phyloP scores from a whole-genome alignment of 164 flowering plant genomes.

The Euptelea pleiosperma region DNA sequence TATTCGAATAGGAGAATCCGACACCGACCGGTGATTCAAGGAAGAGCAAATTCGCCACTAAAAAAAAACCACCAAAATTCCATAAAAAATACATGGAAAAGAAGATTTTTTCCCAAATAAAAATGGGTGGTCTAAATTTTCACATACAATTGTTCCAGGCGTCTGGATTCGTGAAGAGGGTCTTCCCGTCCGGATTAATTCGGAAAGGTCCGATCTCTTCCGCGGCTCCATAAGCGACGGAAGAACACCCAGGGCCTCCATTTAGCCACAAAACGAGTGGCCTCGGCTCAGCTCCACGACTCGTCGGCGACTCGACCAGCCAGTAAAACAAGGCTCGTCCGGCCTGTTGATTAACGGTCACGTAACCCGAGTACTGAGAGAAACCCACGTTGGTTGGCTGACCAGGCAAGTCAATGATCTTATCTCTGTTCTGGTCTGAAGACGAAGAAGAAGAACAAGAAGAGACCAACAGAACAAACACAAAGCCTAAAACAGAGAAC shows the following conservation, averaged over 20 bases:
- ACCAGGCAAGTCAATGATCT: slow-evolving; percentile 67
- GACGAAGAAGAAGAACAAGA: slow-evolving; percentile 17
- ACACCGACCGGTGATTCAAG: slow-evolving; percentile 98
- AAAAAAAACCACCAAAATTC: slow-evolving; percentile 16
- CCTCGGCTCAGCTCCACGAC: slow-evolving; percentile 43
- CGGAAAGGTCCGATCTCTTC: slow-evolving; percentile 93
- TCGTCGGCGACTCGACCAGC: slow-evolving; percentile 73
- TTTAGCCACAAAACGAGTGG: slow-evolving; percentile 94
- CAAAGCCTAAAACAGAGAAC: slow-evolving; percentile 18
- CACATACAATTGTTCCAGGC: slow-evolving; percentile 84
- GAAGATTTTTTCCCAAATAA: neutral
- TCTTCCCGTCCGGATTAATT: slow-evolving; percentile 66
- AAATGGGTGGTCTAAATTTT: too few relatives aligned
- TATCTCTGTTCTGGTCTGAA: slow-evolving; percentile 56
- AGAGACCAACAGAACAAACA: slow-evolving; percentile 14
- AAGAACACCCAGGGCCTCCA: slow-evolving; percentile 98
- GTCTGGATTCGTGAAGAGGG: slow-evolving; percentile 70
- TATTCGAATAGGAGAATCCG: slow-evolving; percentile 89
- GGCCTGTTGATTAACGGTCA: slow-evolving; percentile 62
- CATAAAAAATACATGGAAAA: neutral
- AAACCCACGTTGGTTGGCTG: slow-evolving; percentile 70
- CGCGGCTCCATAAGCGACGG: slow-evolving; percentile 86
- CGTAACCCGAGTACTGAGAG: slow-evolving; percentile 84
- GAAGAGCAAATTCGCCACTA: slow-evolving; percentile 95
- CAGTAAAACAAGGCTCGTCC: slow-evolving; percentile 96